Evolutionary conservation across 495 filamentous ascomycete genomes (phyloP).

Genomic region (Trichoderma orchidacearum): DNA sequence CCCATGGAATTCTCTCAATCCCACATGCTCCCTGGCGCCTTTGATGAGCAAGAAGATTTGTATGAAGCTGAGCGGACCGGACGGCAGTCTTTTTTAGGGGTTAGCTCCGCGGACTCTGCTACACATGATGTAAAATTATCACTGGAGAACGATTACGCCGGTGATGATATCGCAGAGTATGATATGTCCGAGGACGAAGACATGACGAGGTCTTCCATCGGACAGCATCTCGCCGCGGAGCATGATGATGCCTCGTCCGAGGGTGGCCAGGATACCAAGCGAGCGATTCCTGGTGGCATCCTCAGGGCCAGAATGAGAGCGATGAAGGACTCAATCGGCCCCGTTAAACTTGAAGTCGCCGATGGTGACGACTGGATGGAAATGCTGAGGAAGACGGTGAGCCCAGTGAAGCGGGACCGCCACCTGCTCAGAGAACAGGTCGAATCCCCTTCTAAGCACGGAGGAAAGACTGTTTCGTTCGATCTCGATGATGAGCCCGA

Average conservation of each 20-base stretch:
- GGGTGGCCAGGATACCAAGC: background rate
- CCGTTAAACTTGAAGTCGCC: conserved; percentile 43
- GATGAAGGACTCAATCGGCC: conserved; percentile 42
- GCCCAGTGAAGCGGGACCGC: conserved; percentile 77
- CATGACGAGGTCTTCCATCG: conserved; percentile 62
- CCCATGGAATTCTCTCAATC: conserved; percentile 71
- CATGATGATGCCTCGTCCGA: conserved; percentile 28
- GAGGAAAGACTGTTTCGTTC: background rate
- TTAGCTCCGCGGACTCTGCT: conserved; percentile 71
- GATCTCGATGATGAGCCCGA: background rate
- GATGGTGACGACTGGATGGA: conserved; percentile 69
- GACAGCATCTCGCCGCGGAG: conserved; percentile 53
- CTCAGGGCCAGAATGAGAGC: conserved; percentile 41
- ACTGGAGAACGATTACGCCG: conserved; percentile 30
- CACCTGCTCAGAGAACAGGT: conserved; percentile 32
- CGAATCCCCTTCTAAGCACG: conserved; percentile 14
- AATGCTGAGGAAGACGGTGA: conserved; percentile 82
- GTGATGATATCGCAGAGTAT: conserved; percentile 54
- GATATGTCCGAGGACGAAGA: conserved; percentile 58
- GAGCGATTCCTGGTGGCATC: conserved; percentile 33
- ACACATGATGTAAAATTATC: conserved; percentile 52
- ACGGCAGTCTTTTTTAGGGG: conserved; percentile 79
- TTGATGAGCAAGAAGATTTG: conserved; percentile 42
- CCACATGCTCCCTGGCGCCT: conserved; percentile 63
- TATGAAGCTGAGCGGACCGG: conserved; percentile 28